Percentiles rank a stretch among this genome's conserved stretches.
Evolutionary conservation across 495 filamentous ascomycete species (phyloP).

Genomic region (Saxispiralis lemnorum): DNA sequence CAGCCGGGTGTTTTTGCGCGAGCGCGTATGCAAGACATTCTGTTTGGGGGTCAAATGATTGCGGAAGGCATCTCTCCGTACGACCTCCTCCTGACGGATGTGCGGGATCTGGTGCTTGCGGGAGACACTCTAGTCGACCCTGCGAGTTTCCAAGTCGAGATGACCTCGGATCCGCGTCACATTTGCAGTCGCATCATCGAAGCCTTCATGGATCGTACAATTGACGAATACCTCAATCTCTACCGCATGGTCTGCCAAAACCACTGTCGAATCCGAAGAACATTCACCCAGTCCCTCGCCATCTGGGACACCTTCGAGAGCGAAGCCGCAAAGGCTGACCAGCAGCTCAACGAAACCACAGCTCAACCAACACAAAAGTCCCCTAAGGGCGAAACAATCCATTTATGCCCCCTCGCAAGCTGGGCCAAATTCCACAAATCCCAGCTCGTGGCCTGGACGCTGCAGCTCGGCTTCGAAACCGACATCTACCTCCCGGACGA

Average conservation of each 20-base stretch:
- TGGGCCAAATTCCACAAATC: slow-evolving; percentile 87
- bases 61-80: slow-evolving; percentile 47
- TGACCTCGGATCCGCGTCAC: slow-evolving; percentile 53
- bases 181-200: slow-evolving; percentile 64
- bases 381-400: slow-evolving; percentile 27
- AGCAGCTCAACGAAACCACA: background rate
- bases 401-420: slow-evolving; percentile 57
- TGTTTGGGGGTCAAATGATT: slow-evolving; percentile 48
- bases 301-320: slow-evolving; percentile 76
- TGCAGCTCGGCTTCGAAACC: slow-evolving; percentile 92
- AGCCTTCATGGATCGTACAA: slow-evolving; percentile 55
- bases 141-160: slow-evolving; percentile 54
- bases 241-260: slow-evolving; percentile 77
- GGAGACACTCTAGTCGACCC: slow-evolving; percentile 52
- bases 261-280: slow-evolving; percentile 66
- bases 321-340: slow-evolving; percentile 31
- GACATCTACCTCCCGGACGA: slow-evolving; percentile 79
- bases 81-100: slow-evolving; percentile 60
- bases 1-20: slow-evolving; percentile 73
- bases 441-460: slow-evolving; percentile 64
- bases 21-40: slow-evolving; percentile 55
- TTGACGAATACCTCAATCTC: slow-evolving; percentile 60
- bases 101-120: slow-evolving; percentile 59
- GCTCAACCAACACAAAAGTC: background rate
- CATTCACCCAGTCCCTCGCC: slow-evolving; percentile 58